Evolutionary conservation across 129 eudicot species (phyloP), one percentile per base, ranked within the genome.

Genomic region (Centella asiatica): DNA sequence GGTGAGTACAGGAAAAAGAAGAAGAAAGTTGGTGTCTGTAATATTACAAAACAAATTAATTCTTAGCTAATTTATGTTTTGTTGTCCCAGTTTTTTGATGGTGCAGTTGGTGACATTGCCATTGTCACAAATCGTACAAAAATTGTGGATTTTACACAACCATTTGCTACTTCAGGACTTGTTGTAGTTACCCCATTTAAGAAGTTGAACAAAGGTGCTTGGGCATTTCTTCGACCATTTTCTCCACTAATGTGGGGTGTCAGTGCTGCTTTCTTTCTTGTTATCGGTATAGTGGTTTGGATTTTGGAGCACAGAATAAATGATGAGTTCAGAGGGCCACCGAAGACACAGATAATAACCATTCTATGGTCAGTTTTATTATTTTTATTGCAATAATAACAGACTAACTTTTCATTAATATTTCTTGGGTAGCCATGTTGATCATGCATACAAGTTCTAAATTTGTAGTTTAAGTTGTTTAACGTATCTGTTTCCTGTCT

Each of bases 181-280:
- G 95, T 89, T 48, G 81, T 89, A 48, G 92, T 89, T 66, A 88
- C 92, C 33, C 90, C 97, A 25, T 81, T 78, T 53, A 80, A 77
- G 72, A 80, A 82, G 77, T 37, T 74, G 81, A 85, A 85, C 42
- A 82, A 88, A 42, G 92, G 97, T 51, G 95, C 88, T 34, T 89
- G 97, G 97, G 90, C 95, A 18, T 85, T 89, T 67, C 65, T 85
- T 53, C 85, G 90, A 55, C 95, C 97, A 11, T 89, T 89, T 83
- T 82, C 97, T 64, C 82, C 75, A 63, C 36, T 55, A 36, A 50
- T 85, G 75, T 89, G 97, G 97, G 88, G 81, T 23, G 88, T 85
- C 24, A 85, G 72, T 34, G 92, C 90, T 19, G 78, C 78, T 62
- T 85, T 76, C 65, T 89, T 89, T 71, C 77, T 89, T 56, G 56